Conservation (phyloP, 345 rosid species). For the Camelina neglecta region DNA sequence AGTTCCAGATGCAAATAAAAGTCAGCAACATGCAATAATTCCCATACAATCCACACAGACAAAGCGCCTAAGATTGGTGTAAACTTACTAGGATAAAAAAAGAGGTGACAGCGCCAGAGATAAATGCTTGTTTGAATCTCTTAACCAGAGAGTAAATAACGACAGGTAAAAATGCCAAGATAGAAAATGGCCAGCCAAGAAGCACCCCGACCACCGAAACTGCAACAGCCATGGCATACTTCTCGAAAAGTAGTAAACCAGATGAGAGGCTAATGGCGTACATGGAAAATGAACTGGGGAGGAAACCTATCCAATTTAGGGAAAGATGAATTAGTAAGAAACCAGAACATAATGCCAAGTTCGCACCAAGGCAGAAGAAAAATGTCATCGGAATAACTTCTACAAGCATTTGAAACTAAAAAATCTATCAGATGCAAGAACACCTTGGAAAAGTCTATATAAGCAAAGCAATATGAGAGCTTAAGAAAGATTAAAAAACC, state of each 20-base stretch:
- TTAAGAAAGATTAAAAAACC: neutral
- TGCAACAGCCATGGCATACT: conserved; percentile 71
- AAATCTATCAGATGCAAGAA: conserved; percentile 10
- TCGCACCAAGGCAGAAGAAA: neutral
- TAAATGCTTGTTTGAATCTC: conserved; percentile 71
- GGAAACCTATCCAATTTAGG: conserved; percentile 62
- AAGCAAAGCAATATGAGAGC: neutral
- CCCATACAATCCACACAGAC: conserved; percentile 2
- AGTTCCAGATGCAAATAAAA: conserved; percentile 14
- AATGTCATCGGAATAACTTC: neutral
- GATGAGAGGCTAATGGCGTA: conserved; percentile 94
- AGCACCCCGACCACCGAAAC: conserved; percentile 80
- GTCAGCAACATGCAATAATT: conserved; percentile 7
- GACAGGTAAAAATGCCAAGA: conserved; percentile 89
- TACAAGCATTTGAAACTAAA: conserved; percentile 8
- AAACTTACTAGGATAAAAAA: conserved; percentile 66
- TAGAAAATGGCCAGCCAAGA: conserved; percentile 98
- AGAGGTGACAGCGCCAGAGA: conserved; percentile 74
- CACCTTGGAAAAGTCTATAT: conserved; percentile 1
- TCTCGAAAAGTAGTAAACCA: conserved; percentile 87
- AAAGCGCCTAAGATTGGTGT: conserved; percentile 11
- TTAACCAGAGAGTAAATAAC: conserved; percentile 63
- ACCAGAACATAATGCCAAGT: neutral
- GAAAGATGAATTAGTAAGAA: conserved; percentile 8
- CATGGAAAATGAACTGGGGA: conserved; percentile 99